phyloP scores from a whole-genome alignment of 2,329 filamentous ascomycete species.

The Cytospora mali region DNA sequence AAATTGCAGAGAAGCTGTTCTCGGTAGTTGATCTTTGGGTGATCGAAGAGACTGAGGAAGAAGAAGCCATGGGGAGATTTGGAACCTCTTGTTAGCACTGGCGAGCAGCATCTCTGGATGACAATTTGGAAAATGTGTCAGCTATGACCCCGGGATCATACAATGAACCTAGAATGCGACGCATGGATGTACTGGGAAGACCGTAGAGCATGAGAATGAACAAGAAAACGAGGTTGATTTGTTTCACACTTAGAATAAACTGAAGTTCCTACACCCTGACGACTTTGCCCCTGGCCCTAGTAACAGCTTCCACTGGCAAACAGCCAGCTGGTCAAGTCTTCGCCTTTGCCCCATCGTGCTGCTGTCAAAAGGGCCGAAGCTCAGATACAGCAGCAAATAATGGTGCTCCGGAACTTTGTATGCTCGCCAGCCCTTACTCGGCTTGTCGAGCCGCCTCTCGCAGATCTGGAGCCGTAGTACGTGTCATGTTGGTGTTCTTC shows the following conservation, averaged over 20 bases:
- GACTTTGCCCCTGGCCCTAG: background rate
- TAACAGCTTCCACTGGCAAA: background rate
- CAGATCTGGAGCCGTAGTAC: slow-evolving; percentile 53
- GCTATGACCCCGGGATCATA: too few relatives aligned
- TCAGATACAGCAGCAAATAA: background rate
- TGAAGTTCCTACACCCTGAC: background rate
- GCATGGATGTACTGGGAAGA: background rate
- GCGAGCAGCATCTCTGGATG: too few relatives aligned
- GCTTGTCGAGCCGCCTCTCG: slow-evolving; percentile 53
- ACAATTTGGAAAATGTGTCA: too few relatives aligned
- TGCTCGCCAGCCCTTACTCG: slow-evolving; percentile 39
- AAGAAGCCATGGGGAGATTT: too few relatives aligned
- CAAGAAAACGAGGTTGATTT: too few relatives aligned
- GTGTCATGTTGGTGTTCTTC: slow-evolving; percentile 52
- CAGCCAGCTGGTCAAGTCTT: background rate
- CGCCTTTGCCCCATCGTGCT: background rate
- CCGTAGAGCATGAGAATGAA: background rate
- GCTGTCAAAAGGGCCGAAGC: background rate
- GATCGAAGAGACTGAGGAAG: too few relatives aligned
- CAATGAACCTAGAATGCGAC: too few relatives aligned
- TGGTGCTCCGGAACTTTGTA: background rate
- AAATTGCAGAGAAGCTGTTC: too few relatives aligned
- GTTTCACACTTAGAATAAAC: too few relatives aligned
- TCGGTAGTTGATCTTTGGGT: too few relatives aligned
- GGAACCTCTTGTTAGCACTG: too few relatives aligned